A percentile compares a stretch with the other conserved stretches of the same genome.
phyloP scores from a whole-genome alignment of 176 grass and related monocot species.

The Melocanna baccifera region DNA sequence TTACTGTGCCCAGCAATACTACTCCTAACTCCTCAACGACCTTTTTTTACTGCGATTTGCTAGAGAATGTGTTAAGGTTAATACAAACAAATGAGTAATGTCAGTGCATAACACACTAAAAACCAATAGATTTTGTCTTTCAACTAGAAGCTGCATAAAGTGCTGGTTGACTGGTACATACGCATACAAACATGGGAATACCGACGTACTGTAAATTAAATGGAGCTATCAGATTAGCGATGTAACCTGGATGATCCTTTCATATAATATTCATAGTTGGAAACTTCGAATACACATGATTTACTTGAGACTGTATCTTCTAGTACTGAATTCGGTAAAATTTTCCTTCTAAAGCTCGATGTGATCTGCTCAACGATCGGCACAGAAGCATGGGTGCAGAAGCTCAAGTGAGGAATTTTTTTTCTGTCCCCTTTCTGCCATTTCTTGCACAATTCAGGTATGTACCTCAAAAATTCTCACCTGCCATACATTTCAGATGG shows the following conservation, averaged over 20 bases:
- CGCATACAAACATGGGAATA: neutral
- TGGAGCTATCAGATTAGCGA: neutral
- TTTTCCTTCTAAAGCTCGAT: slow-evolving; percentile 48
- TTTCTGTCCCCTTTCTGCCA: neutral
- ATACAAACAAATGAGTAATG: neutral
- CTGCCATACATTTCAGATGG: slow-evolving; percentile 2
- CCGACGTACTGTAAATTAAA: neutral
- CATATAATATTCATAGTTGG: neutral
- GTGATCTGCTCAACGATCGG: slow-evolving; percentile 65
- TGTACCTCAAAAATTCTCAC: neutral
- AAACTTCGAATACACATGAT: neutral
- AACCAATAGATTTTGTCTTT: neutral
- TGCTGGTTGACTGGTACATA: neutral
- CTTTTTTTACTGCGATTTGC: neutral
- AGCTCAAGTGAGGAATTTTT: slow-evolving; percentile 51
- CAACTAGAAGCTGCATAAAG: neutral
- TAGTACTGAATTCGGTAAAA: neutral
- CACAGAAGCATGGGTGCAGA: slow-evolving; percentile 68
- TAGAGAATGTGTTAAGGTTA: neutral
- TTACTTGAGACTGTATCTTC: neutral
- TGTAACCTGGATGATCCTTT: neutral
- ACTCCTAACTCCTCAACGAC: neutral
- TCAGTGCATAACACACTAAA: neutral
- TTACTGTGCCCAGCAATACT: neutral
- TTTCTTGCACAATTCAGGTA: neutral